phyloP scores from a whole-genome alignment of 2,329 filamentous ascomycete species.

The Alternaria tenuissima region DNA sequence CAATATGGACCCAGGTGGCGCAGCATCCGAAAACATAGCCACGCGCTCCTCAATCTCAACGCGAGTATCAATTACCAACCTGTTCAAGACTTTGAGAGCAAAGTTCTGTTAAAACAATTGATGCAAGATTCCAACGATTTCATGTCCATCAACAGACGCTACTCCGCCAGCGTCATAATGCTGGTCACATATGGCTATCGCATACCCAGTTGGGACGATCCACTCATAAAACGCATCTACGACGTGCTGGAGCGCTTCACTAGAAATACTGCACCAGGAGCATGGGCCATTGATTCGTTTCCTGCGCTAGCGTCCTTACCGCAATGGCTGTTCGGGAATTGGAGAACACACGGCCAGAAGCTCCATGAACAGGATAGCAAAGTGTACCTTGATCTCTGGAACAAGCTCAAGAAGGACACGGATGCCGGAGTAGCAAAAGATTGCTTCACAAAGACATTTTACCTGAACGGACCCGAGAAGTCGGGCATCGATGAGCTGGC shows the following conservation, averaged over 20 bases:
- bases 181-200: constrained; percentile 47
- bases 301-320: constrained; percentile 42
- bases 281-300: constrained; percentile 41
- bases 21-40: constrained; percentile 48
- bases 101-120: constrained; percentile 55
- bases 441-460: constrained; percentile 49
- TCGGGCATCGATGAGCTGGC: constrained; percentile 46
- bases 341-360: constrained; percentile 35
- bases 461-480: constrained; percentile 42
- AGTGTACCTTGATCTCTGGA: constrained; percentile 47
- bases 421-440: constrained; percentile 38
- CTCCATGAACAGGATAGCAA: constrained; percentile 43
- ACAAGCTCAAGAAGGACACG: constrained; percentile 40
- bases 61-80: constrained; percentile 49
- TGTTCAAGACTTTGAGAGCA: constrained; percentile 58
- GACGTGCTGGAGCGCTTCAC: constrained; percentile 44
- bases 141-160: constrained; percentile 43
- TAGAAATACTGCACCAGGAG: constrained; percentile 41
- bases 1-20: constrained; percentile 53
- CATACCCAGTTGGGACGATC: constrained; percentile 44
- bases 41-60: constrained; percentile 41
- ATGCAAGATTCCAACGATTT: constrained; percentile 48
- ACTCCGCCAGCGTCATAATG: constrained; percentile 47
- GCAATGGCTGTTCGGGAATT: constrained; percentile 42
- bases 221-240: constrained; percentile 44